A percentile compares a stretch with the other conserved stretches of the same genome.
Conservation (phyloP, 2,329 filamentous ascomycete species). For the Tolypocladium ovalisporum region DNA sequence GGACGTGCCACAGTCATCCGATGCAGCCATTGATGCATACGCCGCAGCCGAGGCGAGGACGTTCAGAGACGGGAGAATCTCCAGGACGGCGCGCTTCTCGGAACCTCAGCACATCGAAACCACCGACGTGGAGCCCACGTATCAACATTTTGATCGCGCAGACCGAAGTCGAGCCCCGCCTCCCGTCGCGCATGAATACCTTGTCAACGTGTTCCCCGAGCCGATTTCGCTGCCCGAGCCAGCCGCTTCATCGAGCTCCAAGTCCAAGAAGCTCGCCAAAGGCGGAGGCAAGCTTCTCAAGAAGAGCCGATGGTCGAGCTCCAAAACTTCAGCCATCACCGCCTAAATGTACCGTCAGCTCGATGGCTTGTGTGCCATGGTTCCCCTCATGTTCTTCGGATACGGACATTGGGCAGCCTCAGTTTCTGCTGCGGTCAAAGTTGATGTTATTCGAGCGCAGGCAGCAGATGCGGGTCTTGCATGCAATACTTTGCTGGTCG, state of each 20-base stretch:
- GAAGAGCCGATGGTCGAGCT: slow-evolving; percentile 12
- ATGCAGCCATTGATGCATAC: background rate
- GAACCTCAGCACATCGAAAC: slow-evolving; percentile 21
- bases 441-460: background rate
- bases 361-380: background rate
- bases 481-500: background rate
- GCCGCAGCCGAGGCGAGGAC: background rate
- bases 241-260: slow-evolving; percentile 7
- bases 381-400: background rate
- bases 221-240: slow-evolving; percentile 8
- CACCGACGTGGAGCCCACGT: slow-evolving; percentile 6
- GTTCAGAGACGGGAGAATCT: slow-evolving; percentile 9
- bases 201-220: slow-evolving; percentile 14
- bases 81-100: slow-evolving; percentile 15
- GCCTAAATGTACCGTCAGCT: slow-evolving; percentile 1
- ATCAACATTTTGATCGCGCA: slow-evolving; percentile 1
- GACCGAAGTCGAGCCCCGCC: slow-evolving; percentile 5
- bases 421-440: background rate
- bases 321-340: slow-evolving; percentile 8
- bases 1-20: background rate
- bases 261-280: slow-evolving; percentile 21
- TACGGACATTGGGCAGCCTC: background rate
- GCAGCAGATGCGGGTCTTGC: background rate
- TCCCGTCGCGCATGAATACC: slow-evolving; percentile 3
- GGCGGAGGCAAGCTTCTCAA: slow-evolving; percentile 11